Conservation (phyloP, 176 grass and related monocot genomes). For the Eremochloa ophiuroides region DNA sequence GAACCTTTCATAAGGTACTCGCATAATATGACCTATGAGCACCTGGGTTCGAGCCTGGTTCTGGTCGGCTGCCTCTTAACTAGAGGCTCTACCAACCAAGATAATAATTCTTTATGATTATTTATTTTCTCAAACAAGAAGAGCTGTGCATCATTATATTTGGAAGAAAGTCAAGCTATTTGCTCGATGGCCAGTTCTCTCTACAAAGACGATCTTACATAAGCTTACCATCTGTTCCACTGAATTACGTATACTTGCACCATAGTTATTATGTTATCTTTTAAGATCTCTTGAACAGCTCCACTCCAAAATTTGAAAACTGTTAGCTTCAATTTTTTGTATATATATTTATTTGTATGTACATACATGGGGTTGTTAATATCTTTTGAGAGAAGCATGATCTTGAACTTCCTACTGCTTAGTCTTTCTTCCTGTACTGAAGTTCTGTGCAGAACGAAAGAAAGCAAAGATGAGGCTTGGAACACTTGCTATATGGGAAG, state of each 20-base stretch:
- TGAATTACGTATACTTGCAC: background rate
- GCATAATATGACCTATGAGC: background rate
- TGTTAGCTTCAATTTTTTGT: background rate
- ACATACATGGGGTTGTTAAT: background rate
- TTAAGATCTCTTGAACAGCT: background rate
- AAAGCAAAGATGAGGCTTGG: slow-evolving; percentile 61
- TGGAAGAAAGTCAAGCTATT: background rate
- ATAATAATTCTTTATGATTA: background rate
- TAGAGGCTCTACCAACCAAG: background rate
- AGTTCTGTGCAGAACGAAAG: slow-evolving; percentile 72
- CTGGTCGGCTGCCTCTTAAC: background rate
- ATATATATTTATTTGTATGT: slow-evolving; percentile 15
- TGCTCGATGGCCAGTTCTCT: background rate
- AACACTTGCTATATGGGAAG: slow-evolving; percentile 74
- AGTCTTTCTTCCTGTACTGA: slow-evolving; percentile 25
- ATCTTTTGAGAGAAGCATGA: slow-evolving; percentile 15
- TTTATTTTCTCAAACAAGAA: background rate
- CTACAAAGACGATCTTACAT: background rate
- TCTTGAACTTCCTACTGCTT: background rate
- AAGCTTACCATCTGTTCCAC: background rate
- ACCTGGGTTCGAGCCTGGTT: background rate
- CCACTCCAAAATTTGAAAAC: background rate
- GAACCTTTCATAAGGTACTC: background rate
- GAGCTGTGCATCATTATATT: background rate
- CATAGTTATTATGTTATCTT: background rate